Evolutionary conservation across 441 rosid species (phyloP).

Genomic region (Rhodomyrtus psidioides): DNA sequence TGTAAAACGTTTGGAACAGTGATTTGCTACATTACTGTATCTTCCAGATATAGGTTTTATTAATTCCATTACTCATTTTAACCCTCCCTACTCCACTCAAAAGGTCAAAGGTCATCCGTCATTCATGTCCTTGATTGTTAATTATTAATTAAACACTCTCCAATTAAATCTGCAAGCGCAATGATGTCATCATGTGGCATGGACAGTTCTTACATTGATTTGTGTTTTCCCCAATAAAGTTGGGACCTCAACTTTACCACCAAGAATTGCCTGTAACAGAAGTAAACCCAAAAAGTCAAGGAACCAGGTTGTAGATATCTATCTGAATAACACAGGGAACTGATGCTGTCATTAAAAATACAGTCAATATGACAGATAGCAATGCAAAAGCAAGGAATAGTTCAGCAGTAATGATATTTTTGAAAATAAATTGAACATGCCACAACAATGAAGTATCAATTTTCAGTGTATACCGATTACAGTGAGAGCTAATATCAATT

Average conservation of each 20-base stretch:
- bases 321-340: neutral
- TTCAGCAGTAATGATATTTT: neutral
- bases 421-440: neutral
- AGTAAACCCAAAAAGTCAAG: neutral
- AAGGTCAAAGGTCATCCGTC: neutral
- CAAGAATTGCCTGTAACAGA: conserved; percentile 73
- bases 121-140: neutral
- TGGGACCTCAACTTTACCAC: conserved; percentile 75
- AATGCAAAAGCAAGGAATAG: neutral
- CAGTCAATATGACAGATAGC: neutral
- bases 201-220: conserved; percentile 42
- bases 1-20: too few relatives aligned
- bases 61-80: neutral
- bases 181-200: neutral
- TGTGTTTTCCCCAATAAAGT: conserved; percentile 57
- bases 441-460: neutral
- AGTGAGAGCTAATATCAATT: neutral
- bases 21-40: too few relatives aligned
- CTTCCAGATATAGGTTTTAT: too few relatives aligned
- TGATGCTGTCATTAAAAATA: neutral
- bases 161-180: neutral
- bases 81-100: neutral
- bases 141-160: neutral
- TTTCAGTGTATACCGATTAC: neutral
- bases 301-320: neutral